Evolutionary conservation across 2,329 filamentous ascomycete species (phyloP).

Genomic region (Sporothrix pallida): DNA sequence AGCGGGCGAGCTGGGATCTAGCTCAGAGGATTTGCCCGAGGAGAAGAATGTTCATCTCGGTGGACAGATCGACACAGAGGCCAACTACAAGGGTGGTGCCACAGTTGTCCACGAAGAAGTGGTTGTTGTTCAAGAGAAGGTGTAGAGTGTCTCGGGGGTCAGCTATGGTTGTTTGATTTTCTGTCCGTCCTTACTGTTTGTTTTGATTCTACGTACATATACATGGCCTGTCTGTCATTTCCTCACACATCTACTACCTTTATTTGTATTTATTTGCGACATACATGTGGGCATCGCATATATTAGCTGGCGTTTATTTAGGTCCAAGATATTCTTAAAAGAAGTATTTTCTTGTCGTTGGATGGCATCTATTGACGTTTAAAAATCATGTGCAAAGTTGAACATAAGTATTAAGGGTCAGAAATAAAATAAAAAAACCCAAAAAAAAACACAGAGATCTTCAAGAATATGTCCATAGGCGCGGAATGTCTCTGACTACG

Average conservation of each 20-base stretch:
- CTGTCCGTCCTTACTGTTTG: neutral
- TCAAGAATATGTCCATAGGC: neutral
- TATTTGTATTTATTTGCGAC: neutral
- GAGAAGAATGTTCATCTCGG: neutral
- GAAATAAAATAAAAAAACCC: no score
- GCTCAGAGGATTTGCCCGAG: conserved; percentile 28
- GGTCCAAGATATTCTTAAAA: neutral
- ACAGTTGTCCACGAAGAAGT: conserved; percentile 31
- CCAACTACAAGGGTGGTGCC: neutral
- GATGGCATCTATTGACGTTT: no score
- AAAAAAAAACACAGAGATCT: neutral
- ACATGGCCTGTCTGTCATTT: conserved; percentile 10
- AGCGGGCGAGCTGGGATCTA: conserved; percentile 5
- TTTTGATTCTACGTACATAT: neutral
- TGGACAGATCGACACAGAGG: neutral
- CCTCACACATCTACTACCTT: neutral
- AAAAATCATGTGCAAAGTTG: neutral
- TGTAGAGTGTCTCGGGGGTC: neutral
- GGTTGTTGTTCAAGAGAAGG: conserved; percentile 7
- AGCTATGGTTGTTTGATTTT: neutral
- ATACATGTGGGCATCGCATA: conserved; percentile 23
- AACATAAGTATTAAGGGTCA: no score
- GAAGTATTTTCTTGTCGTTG: neutral
- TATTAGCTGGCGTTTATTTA: neutral
- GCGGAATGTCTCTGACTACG: neutral